Base-by-base conservation (phyloP, 306 rosid species). In the Abrus pulchellus region DNA sequence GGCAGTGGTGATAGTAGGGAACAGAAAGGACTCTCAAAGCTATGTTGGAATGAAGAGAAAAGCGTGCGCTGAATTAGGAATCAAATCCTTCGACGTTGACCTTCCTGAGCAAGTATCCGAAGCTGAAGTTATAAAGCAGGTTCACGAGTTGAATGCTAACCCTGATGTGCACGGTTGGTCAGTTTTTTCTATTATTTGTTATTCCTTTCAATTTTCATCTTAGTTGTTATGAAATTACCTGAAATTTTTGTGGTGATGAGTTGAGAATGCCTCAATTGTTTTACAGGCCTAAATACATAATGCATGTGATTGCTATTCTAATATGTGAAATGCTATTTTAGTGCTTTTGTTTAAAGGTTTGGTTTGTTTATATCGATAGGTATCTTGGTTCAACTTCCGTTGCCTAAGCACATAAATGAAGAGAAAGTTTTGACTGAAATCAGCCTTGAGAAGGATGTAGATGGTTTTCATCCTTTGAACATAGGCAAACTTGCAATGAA, bases 401-500 rank as follows among this genome's bases (percentile, higher is more conserved):
- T 93, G 90, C 97, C 99, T 6, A 93, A 85, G 78, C 97, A 94
- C 83, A 89, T 94, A 84, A 89, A 93, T 70, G 97, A 92, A 83
- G 97, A 93, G 89, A 89, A 83, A 40, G 91, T 94, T 72, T 81
- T 94, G 77, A 85, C 82, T 76, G 97, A 87, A 86, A 94, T 94
- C 77, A 94, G 90, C 89, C 74, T 94, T 60, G 90, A 84, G 75
- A 93, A 94, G 90, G 99, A 92, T 86, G 99, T 94, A 0, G 99
- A 94, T 91, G 98, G 97, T 10, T 93, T 94, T 85, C 99, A 94
- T 85, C 99, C 99, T 68, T 84, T 94, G 70, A 90, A 94, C 90
- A 89, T 94, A 38, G 98, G 97, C 84, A 94, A 91, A 83, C 97
- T 92, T 82, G 93, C 99, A 45, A 92, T 94, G 97, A 93, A 94